phyloP scores from a whole-genome alignment of 1,284 basidiomycete genomes.

The Boletus semigastroideus region DNA sequence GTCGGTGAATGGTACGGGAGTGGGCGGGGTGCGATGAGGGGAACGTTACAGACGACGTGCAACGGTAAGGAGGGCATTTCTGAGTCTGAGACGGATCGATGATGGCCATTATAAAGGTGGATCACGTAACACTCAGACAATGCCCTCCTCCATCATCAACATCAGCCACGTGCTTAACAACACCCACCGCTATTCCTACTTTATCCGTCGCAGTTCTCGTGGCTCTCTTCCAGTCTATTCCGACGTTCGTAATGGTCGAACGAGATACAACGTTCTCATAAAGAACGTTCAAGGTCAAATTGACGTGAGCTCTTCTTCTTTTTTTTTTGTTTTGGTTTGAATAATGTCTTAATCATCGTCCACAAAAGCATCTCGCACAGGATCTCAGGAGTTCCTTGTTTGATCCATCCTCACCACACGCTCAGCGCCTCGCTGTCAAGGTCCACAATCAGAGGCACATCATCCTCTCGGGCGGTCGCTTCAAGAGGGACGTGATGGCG shows the following conservation, averaged over 20 bases:
- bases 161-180: constrained; percentile 13
- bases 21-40: constrained; percentile 62
- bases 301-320: constrained; percentile 32
- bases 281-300: constrained; percentile 48
- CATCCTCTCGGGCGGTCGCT: constrained; percentile 55
- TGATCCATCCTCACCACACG: constrained; percentile 43
- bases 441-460: constrained; percentile 49
- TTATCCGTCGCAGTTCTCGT: constrained; percentile 59
- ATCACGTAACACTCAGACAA: constrained; percentile 14
- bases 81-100: too few relatives aligned
- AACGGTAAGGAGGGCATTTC: constrained; percentile 2
- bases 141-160: constrained; percentile 11
- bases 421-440: constrained; percentile 46
- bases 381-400: constrained; percentile 53
- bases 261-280: constrained; percentile 49
- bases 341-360: too few relatives aligned
- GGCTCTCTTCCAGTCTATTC: constrained; percentile 72
- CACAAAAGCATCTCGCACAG: constrained; percentile 47
- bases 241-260: constrained; percentile 63
- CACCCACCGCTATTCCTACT: constrained; percentile 44
- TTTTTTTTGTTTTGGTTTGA: not conserved
- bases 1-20: constrained; percentile 68
- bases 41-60: constrained; percentile 60
- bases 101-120: too few relatives aligned
- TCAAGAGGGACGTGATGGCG: constrained; percentile 54